These are phyloP conservation scores for Gentiana straminea DNA, from an alignment of 257 asterid genomes.

Conservation along the genomic window DNA sequence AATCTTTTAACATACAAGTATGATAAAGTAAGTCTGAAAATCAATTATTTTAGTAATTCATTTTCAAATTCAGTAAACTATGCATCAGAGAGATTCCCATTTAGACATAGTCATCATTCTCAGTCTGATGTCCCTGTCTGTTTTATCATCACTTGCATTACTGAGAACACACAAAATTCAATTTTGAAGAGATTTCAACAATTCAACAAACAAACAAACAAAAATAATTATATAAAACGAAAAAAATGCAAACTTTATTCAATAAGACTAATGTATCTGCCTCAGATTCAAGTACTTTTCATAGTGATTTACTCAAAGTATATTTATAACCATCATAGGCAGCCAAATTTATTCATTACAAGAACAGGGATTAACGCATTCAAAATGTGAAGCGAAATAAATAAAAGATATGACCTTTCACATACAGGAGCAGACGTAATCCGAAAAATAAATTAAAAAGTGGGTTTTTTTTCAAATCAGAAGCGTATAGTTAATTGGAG, in stretches of 20 bases:
- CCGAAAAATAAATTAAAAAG: no score
- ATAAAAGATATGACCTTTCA: background rate
- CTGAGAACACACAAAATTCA: background rate
- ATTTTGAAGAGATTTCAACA: no score
- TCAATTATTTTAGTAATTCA: background rate
- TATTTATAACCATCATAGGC: no score
- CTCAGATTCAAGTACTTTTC: no score
- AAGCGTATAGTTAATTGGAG: background rate
- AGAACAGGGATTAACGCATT: no score
- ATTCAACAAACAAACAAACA: background rate
- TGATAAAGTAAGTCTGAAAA: background rate
- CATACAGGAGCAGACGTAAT: no score
- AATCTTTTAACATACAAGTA: background rate
- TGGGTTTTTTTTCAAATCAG: no score
- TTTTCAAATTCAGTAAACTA: slow-evolving; percentile 4
- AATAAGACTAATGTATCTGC: no score
- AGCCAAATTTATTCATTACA: no score
- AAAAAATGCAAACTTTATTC: no score
- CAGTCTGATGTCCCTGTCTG: slow-evolving; percentile 59
- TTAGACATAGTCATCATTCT: slow-evolving; percentile 29
- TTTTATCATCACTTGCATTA: slow-evolving; percentile 31
- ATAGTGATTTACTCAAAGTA: no score
- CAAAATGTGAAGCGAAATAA: background rate
- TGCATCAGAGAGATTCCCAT: slow-evolving; percentile 60
- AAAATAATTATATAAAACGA: no score